A percentile compares a stretch with the other conserved stretches of the same genome.
These are phyloP conservation scores for Gynochthodes officinalis DNA, from an alignment of 257 asterid species.

Conservation along the genomic window DNA sequence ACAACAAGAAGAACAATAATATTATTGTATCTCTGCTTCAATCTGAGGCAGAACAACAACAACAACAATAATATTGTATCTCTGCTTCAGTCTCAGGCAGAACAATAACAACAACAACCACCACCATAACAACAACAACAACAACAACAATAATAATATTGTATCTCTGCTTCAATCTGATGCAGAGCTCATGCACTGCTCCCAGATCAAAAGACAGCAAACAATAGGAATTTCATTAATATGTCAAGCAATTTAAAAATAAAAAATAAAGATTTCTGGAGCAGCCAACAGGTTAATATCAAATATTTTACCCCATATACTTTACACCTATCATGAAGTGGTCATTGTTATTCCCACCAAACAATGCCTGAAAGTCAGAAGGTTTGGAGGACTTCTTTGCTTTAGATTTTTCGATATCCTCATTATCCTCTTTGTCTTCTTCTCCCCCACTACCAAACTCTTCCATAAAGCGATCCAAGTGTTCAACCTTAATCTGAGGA, in stretches of 20 bases:
- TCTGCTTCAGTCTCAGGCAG: neutral
- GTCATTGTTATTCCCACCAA: conserved; percentile 77
- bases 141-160: neutral
- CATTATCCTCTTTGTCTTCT: conserved; percentile 45
- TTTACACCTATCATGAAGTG: conserved; percentile 86
- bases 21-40: no score
- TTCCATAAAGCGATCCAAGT: conserved; percentile 64
- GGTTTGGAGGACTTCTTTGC: conserved; percentile 60
- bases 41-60: neutral
- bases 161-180: neutral
- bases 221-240: neutral
- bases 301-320: conserved; percentile 62
- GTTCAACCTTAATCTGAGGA: conserved; percentile 58
- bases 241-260: neutral
- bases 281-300: neutral
- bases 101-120: no score
- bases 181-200: neutral
- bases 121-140: neutral
- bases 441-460: conserved; percentile 69
- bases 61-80: no score
- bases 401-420: conserved; percentile 43
- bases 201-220: neutral
- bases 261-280: neutral
- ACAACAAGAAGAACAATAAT: no score
- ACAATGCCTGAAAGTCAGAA: conserved; percentile 66